Percentiles rank a stretch among this genome's conserved stretches.
These are phyloP conservation scores for Volvariella surrecta DNA, from an alignment of 1,284 basidiomycete species.

Conservation along the genomic window DNA sequence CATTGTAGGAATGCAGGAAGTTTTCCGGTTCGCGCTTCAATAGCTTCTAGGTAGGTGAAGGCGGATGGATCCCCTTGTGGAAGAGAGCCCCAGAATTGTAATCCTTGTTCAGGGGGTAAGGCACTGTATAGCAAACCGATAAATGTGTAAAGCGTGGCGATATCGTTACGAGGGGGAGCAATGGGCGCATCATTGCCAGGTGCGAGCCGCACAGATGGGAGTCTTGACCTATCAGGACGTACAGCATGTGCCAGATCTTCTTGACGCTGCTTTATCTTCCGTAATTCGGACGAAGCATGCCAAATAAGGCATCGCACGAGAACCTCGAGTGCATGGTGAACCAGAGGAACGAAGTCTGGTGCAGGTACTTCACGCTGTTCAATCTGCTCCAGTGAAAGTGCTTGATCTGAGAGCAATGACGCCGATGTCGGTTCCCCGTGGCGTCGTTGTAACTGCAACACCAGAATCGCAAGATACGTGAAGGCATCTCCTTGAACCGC, in stretches of 20 bases:
- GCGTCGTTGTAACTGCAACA: conserved; percentile 45
- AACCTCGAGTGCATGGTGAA: conserved; percentile 64
- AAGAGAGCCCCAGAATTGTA: conserved; percentile 80
- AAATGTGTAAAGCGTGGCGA: conserved; percentile 78
- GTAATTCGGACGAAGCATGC: conserved; percentile 79
- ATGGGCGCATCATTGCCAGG: conserved; percentile 28
- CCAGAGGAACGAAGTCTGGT: conserved; percentile 56
- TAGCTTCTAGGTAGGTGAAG: conserved; percentile 42
- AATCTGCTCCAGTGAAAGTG: conserved; percentile 36
- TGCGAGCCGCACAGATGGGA: conserved; percentile 30
- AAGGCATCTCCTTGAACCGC: conserved; percentile 82
- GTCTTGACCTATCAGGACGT: conserved; percentile 47
- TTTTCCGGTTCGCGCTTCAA: conserved; percentile 54
- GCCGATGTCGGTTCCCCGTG: conserved; percentile 31
- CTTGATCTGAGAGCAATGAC: conserved; percentile 34
- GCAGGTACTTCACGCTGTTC: conserved; percentile 51
- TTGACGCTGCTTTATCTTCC: conserved; percentile 86
- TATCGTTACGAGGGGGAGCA: conserved; percentile 62
- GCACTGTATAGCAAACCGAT: conserved; percentile 75
- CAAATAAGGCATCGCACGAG: conserved; percentile 71
- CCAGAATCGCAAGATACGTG: conserved; percentile 54
- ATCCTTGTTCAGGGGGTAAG: conserved; percentile 66
- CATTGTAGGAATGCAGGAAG: conserved; percentile 80
- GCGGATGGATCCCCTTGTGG: conserved; percentile 30
- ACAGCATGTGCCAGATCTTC: conserved; percentile 74